These are phyloP conservation scores for Xylariaceae sp. DNA, from an alignment of 2,329 filamentous ascomycete species.

Conservation along the genomic window DNA sequence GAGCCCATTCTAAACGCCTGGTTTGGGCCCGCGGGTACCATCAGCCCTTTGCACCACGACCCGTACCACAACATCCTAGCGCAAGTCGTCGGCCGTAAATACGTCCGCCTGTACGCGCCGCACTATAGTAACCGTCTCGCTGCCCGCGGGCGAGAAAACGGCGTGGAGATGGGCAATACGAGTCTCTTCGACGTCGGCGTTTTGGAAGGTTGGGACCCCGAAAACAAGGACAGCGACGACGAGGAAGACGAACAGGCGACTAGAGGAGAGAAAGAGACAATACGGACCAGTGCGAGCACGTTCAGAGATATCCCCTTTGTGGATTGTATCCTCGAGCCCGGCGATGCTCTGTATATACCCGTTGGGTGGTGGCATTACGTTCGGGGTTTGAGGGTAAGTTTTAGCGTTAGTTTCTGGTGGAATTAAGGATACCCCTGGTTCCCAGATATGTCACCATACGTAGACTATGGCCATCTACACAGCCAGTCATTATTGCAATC, in stretches of 20 bases:
- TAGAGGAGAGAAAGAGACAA: conserved; percentile 15
- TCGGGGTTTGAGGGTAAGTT: conserved; percentile 75
- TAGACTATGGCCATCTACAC: conserved; percentile 2
- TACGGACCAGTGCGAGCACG: conserved; percentile 21
- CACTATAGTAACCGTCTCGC: conserved; percentile 54
- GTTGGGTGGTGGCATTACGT: conserved; percentile 99
- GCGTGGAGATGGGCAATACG: conserved; percentile 91
- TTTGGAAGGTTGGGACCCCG: conserved; percentile 57
- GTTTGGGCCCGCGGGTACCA: conserved; percentile 84
- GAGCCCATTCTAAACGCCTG: conserved; percentile 80
- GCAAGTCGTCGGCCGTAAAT: conserved; percentile 87
- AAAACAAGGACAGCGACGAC: not conserved
- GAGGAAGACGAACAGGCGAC: not conserved
- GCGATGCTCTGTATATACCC: conserved; percentile 85
- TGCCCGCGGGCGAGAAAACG: conserved; percentile 59
- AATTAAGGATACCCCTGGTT: conserved; percentile 40
- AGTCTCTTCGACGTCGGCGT: conserved; percentile 72
- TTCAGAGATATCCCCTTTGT: conserved; percentile 62
- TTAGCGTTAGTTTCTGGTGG: conserved; percentile 98
- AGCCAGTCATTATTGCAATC: not conserved
- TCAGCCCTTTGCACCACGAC: conserved; percentile 90
- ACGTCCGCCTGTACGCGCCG: conserved; percentile 82
- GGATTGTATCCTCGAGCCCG: conserved; percentile 75
- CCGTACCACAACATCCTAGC: conserved; percentile 89
- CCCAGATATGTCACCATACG: too few species aligned